A percentile compares a stretch with the other conserved stretches of the same genome.
phyloP scores from a whole-genome alignment of 495 filamentous ascomycete genomes.

The Penicillium taxi region DNA sequence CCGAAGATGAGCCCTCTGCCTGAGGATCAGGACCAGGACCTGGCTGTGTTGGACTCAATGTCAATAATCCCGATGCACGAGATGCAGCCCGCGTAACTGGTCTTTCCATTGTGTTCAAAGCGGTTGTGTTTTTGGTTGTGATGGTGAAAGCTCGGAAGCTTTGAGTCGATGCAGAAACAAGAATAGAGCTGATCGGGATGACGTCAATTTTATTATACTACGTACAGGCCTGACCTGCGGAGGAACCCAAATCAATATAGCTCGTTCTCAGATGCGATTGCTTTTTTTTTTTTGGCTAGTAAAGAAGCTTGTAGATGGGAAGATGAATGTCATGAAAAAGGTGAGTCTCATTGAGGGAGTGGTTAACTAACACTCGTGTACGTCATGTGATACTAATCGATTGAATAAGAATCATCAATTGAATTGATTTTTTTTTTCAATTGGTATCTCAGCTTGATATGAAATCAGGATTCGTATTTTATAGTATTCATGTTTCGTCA shows the following conservation, averaged over 20 bases:
- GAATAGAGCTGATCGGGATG: not conserved
- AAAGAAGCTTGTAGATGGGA: not conserved
- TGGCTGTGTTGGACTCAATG: no score
- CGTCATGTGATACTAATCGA: no score
- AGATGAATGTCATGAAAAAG: not conserved
- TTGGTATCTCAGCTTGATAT: conserved; percentile 8
- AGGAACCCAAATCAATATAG: not conserved
- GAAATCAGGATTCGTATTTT: conserved; percentile 4
- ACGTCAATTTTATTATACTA: not conserved
- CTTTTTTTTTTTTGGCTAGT: not conserved
- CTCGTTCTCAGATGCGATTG: not conserved
- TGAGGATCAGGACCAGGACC: no score
- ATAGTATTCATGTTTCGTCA: conserved; percentile 1
- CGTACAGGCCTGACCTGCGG: not conserved
- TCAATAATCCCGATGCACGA: no score
- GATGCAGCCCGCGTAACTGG: no score
- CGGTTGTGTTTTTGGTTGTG: no score
- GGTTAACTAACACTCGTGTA: no score
- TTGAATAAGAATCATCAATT: not conserved
- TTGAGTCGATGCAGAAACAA: no score
- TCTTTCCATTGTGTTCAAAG: no score
- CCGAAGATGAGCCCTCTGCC: no score
- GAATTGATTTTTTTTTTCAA: conserved; percentile 1
- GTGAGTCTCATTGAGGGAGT: not conserved
- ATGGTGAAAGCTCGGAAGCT: no score